phyloP scores from a whole-genome alignment of 169 alveolate species.

The Plasmodium chabaudi region DNA sequence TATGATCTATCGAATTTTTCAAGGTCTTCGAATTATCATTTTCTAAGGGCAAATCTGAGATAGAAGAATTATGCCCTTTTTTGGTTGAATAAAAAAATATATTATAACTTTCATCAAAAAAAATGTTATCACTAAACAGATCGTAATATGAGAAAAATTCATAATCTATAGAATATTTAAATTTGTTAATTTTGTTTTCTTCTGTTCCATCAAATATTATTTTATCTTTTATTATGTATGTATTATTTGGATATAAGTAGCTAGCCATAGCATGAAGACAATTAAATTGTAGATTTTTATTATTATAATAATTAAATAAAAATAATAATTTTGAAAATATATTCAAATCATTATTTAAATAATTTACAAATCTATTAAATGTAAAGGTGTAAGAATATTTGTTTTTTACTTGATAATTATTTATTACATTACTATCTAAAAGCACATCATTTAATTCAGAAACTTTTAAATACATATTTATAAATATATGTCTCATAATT shows the following conservation, averaged over 20 bases:
- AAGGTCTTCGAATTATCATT: not conserved
- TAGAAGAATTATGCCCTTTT: not conserved
- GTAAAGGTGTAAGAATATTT: slow-evolving; percentile 59
- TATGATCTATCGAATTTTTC: not conserved
- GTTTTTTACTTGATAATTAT: not conserved
- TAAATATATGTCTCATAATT: slow-evolving; percentile 36
- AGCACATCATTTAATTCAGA: not conserved
- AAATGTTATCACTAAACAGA: slow-evolving; percentile 24
- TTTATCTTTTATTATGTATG: not conserved
- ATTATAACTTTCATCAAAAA: slow-evolving; percentile 51
- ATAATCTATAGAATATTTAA: slow-evolving; percentile 23
- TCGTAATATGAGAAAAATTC: slow-evolving; percentile 27
- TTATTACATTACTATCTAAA: not conserved
- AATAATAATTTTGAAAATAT: slow-evolving; percentile 24
- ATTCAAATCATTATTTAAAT: slow-evolving; percentile 56
- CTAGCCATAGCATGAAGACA: slow-evolving; percentile 70
- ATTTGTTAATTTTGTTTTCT: not conserved
- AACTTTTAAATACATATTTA: slow-evolving; percentile 26
- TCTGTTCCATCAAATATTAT: slow-evolving; percentile 24
- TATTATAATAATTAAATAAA: slow-evolving; percentile 10
- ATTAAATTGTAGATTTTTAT: slow-evolving; percentile 37
- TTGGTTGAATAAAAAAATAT: slow-evolving; percentile 38
- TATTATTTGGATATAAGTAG: slow-evolving; percentile 55
- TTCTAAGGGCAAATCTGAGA: no score
- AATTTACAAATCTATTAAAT: slow-evolving; percentile 36